phyloP scores from a whole-genome alignment of 2,329 filamentous ascomycete species.

The Colletotrichum siamense region DNA sequence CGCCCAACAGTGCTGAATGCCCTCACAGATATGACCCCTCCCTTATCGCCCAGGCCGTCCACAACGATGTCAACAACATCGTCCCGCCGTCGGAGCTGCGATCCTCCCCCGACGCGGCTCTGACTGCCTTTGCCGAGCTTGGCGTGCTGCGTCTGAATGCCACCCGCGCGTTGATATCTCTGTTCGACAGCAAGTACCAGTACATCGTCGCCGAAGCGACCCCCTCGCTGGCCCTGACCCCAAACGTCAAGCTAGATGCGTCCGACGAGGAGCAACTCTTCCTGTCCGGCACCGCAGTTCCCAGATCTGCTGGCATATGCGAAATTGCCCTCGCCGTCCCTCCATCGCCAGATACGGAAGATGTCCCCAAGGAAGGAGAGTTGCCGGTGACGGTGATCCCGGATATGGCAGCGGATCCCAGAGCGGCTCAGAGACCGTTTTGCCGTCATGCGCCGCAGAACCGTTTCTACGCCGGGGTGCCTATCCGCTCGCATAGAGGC shows the following conservation, averaged over 20 bases:
- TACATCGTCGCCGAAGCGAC: constrained; percentile 60
- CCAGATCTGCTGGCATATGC: constrained; percentile 32
- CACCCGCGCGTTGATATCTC: constrained; percentile 49
- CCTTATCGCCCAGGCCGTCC: neutral
- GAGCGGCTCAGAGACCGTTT: constrained; percentile 26
- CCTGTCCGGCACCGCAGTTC: constrained; percentile 33
- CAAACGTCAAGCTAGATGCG: constrained; percentile 1
- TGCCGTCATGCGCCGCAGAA: constrained; percentile 3
- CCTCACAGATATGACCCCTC: constrained; percentile 12
- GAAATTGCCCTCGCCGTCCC: constrained; percentile 27
- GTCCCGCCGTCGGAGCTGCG: constrained; percentile 27
- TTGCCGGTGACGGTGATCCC: constrained; percentile 38
- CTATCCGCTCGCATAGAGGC: constrained; percentile 41
- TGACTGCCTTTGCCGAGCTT: constrained; percentile 57
- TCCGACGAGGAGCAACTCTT: constrained; percentile 14
- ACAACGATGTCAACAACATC: constrained; percentile 25
- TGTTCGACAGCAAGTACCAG: constrained; percentile 54
- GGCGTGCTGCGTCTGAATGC: constrained; percentile 44
- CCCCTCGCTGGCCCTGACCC: constrained; percentile 40
- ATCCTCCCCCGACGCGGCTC: constrained; percentile 36
- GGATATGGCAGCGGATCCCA: constrained; percentile 36
- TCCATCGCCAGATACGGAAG: accelerated
- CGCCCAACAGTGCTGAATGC: neutral
- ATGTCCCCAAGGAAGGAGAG: neutral
- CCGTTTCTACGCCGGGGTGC: constrained; percentile 46